These are phyloP conservation scores for Lepidium didymum DNA, from an alignment of 345 rosid species.

Conservation along the genomic window DNA sequence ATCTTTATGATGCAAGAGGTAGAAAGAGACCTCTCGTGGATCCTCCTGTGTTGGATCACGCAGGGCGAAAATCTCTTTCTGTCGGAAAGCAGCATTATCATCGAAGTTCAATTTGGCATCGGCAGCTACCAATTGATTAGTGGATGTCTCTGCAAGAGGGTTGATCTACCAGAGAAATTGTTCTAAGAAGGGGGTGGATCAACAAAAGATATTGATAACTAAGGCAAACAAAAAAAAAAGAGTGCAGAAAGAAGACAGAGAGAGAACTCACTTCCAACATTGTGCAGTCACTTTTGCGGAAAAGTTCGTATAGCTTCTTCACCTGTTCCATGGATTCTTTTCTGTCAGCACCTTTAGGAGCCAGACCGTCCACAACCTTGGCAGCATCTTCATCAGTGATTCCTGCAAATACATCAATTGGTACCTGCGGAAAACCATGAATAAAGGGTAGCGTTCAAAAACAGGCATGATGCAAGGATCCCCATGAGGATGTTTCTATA, in stretches of 20 bases:
- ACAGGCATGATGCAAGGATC: background rate
- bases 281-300: slow-evolving; percentile 80
- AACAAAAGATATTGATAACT: background rate
- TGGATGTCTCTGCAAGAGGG: slow-evolving; percentile 94
- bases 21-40: slow-evolving; percentile 73
- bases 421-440: slow-evolving; percentile 50
- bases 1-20: background rate
- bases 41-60: slow-evolving; percentile 98
- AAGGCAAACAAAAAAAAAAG: background rate
- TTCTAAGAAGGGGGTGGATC: background rate
- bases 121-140: slow-evolving; percentile 85
- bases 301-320: slow-evolving; percentile 89
- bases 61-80: slow-evolving; percentile 65
- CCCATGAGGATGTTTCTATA: background rate
- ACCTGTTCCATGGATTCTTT: slow-evolving; percentile 87
- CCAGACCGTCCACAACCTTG: slow-evolving; percentile 94
- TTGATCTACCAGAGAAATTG: slow-evolving; percentile 54
- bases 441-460: background rate
- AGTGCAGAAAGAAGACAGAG: background rate
- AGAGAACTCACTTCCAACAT: slow-evolving; percentile 79
- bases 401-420: slow-evolving; percentile 87
- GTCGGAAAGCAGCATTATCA: slow-evolving; percentile 96
- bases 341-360: slow-evolving; percentile 72
- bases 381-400: slow-evolving; percentile 97
- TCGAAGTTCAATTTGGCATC: slow-evolving; percentile 99